A percentile compares a stretch with the other conserved stretches of the same genome.
phyloP scores from a whole-genome alignment of 1,284 basidiomycete species.

The Malassezia caprae region DNA sequence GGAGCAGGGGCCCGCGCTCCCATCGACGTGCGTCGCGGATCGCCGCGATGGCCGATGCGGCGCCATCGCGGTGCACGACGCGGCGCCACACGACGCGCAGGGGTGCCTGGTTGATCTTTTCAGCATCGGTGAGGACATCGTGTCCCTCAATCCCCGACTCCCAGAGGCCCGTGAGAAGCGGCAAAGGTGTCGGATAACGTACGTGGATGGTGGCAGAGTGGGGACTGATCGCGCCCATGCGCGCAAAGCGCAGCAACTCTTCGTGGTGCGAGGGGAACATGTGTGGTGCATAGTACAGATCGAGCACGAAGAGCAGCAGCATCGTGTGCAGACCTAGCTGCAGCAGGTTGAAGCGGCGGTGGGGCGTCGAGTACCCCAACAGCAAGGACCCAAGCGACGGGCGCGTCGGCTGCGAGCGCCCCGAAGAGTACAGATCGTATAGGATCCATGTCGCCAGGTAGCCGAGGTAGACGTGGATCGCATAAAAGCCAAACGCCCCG shows the following conservation, averaged over 20 bases:
- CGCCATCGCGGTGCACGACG: slow-evolving; percentile 15
- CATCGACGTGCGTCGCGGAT: slow-evolving; percentile 32
- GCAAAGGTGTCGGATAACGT: slow-evolving; percentile 38
- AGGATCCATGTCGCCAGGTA: slow-evolving; percentile 26
- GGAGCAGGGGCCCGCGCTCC: slow-evolving; percentile 41
- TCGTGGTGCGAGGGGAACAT: slow-evolving; percentile 45
- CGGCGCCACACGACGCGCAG: slow-evolving; percentile 28
- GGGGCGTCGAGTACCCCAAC: slow-evolving; percentile 30
- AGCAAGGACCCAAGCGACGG: not conserved
- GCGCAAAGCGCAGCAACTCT: slow-evolving; percentile 38
- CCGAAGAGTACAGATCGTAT: slow-evolving; percentile 24
- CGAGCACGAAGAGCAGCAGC: slow-evolving; percentile 34
- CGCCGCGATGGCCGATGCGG: slow-evolving; percentile 9
- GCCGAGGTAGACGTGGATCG: slow-evolving; percentile 4
- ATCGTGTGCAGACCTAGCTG: slow-evolving; percentile 30
- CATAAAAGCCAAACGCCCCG: slow-evolving; percentile 15
- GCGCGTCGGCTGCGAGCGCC: not conserved
- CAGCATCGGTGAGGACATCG: slow-evolving; percentile 19
- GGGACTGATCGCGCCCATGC: slow-evolving; percentile 36
- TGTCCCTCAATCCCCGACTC: slow-evolving; percentile 22
- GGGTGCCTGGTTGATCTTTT: slow-evolving; percentile 22
- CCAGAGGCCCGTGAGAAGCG: slow-evolving; percentile 28
- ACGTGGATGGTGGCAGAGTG: slow-evolving; percentile 37
- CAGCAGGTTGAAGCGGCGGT: slow-evolving; percentile 27
- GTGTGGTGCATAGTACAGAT: slow-evolving; percentile 40